Conservation (phyloP, 129 eudicot species). For the Solidago caesia region DNA sequence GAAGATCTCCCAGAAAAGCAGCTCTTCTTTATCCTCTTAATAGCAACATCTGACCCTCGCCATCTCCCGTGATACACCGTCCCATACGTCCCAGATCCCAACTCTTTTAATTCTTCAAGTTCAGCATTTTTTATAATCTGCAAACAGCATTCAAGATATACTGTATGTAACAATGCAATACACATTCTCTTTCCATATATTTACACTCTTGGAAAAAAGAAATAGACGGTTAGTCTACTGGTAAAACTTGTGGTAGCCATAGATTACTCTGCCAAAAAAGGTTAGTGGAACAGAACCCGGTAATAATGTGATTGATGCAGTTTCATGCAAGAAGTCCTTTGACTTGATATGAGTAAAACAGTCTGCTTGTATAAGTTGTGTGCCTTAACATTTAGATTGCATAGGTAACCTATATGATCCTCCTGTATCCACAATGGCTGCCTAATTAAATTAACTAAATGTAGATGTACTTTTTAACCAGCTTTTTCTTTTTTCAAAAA, state of each 20-base stretch:
- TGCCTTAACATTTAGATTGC: not conserved
- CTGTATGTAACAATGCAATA: not conserved
- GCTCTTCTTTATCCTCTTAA: slow-evolving; percentile 75
- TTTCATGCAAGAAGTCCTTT: not conserved
- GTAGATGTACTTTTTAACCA: not conserved
- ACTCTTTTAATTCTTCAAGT: slow-evolving; percentile 84
- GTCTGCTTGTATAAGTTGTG: not conserved
- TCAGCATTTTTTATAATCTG: slow-evolving; percentile 89
- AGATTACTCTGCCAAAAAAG: not conserved
- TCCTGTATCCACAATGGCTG: not conserved
- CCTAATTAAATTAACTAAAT: not conserved
- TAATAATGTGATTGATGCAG: not conserved
- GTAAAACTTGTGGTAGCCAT: not conserved
- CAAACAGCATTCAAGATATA: slow-evolving; percentile 21
- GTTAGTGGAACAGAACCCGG: not conserved
- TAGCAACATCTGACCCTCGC: slow-evolving; percentile 96
- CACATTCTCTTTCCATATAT: not conserved
- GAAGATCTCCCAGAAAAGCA: slow-evolving; percentile 92
- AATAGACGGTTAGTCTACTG: not conserved
- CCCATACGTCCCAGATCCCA: slow-evolving; percentile 94
- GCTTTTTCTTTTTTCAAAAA: too few relatives aligned
- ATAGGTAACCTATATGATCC: not conserved
- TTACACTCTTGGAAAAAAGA: not conserved
- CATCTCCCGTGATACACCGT: slow-evolving; percentile 94
- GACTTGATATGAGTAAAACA: not conserved